Base-by-base conservation (phyloP, 441 rosid genomes). In the Biscutella laevigata region DNA sequence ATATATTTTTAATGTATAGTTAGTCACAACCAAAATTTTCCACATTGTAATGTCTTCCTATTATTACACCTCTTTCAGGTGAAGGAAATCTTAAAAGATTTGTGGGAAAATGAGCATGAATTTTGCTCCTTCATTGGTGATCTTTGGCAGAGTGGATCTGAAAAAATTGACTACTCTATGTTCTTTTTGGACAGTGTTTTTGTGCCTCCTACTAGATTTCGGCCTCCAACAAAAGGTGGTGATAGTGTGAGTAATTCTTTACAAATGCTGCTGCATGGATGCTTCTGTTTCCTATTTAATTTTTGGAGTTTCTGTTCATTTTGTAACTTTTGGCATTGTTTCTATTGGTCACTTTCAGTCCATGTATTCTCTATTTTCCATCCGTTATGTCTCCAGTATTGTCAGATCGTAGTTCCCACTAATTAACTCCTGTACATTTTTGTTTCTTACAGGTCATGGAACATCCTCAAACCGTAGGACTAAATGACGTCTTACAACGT, bases 141-240 rank as follows among this genome's bases (percentile, higher is more conserved):
- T 70, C 64, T 92, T 72, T 92, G 84, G 82, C 82, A 77, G 75
- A 74, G 71, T 57, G 74, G 60, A 61, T 73, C 73, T 37, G 71
- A 46, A 33, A 74, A 72, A 53, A 48, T 55, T 17, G 90, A 82
- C 28, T 68, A 73, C 34, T 72, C 74, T 21, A 84, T 86, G 84
- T 92, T 84, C 68, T 88, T 92, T 70, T 53, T 92, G 59, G 86
- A 81, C 53, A 72, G 79, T 48, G 53, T 92, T 72, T 77, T 88
- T 41, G 97, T 88, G 38, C 86, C 95, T 64, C 97, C 99, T 28
- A 86, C 70, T 66, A 92, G 80, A 71, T 92, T 92, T 57, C 83
- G 97, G 37, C 87, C 96, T 3, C 92, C 95, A 2, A 69, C 97
- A 27, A 84, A 79, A 68, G 95, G 95, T 27, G 90, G 92, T 42